A percentile compares a stretch with the other conserved stretches of the same genome.
Evolutionary conservation across 257 asterid species (phyloP).

Genomic region (Penstemon barbatus): DNA sequence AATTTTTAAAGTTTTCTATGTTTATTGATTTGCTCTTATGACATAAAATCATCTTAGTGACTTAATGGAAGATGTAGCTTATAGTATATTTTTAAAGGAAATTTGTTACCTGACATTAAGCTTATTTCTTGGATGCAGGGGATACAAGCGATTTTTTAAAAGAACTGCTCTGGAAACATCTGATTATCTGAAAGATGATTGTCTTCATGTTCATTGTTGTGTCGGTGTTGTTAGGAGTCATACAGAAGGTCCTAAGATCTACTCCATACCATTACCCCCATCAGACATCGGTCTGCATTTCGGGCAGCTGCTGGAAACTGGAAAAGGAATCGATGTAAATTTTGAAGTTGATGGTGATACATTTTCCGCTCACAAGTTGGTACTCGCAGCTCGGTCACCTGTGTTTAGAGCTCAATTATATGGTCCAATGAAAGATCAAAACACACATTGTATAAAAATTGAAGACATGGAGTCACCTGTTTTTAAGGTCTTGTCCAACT

Average conservation of each 20-base stretch:
- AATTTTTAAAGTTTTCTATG: too few species aligned
- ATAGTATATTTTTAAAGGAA: neutral
- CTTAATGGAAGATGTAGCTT: neutral
- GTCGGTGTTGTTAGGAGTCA: conserved; percentile 90
- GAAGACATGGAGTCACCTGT: conserved; percentile 89
- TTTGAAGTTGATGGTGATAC: conserved; percentile 76
- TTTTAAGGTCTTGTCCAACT: conserved; percentile 62
- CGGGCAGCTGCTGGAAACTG: conserved; percentile 79
- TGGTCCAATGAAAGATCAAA: conserved; percentile 96
- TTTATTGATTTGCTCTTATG: too few species aligned
- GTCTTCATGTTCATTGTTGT: conserved; percentile 81
- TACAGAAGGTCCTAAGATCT: conserved; percentile 82
- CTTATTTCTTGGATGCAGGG: conserved; percentile 57
- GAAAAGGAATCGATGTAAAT: conserved; percentile 65
- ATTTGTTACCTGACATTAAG: neutral
- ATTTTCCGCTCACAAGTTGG: conserved; percentile 82
- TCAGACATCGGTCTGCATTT: conserved; percentile 82
- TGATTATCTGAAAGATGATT: conserved; percentile 84
- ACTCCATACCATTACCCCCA: conserved; percentile 72
- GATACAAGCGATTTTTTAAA: conserved; percentile 79
- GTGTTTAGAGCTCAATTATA: conserved; percentile 89
- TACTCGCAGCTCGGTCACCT: conserved; percentile 96
- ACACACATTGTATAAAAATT: conserved; percentile 56
- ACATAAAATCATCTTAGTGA: neutral
- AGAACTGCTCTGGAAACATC: conserved; percentile 78